Conservation (phyloP, 495 filamentous ascomycete species). For the Thermochaetoides thermophila region DNA sequence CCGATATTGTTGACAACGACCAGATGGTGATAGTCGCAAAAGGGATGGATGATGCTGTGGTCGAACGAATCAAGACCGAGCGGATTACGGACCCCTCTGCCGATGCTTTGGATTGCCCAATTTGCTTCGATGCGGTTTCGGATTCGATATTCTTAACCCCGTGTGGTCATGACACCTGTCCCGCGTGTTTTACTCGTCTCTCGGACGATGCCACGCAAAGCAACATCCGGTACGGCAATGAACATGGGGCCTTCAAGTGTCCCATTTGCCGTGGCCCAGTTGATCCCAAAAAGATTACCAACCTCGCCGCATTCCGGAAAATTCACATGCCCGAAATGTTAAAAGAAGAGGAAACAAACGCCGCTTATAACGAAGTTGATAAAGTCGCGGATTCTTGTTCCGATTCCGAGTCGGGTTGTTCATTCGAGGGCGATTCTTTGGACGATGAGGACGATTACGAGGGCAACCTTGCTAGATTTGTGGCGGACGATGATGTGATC, state of each 20-base stretch:
- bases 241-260: constrained; percentile 48
- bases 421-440: constrained; percentile 1
- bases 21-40: constrained; percentile 52
- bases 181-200: constrained; percentile 63
- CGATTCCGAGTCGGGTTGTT: constrained; percentile 20
- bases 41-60: constrained; percentile 42
- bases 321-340: constrained; percentile 45
- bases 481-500: constrained; percentile 11
- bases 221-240: constrained; percentile 41
- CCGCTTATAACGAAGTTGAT: too few relatives aligned
- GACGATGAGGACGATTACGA: constrained; percentile 18
- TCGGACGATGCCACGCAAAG: constrained; percentile 39
- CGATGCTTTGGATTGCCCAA: constrained; percentile 51
- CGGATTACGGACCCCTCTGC: too few relatives aligned
- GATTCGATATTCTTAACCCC: constrained; percentile 72
- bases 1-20: constrained; percentile 27
- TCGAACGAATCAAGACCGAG: constrained; percentile 53
- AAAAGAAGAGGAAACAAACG: too few relatives aligned
- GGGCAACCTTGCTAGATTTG: not conserved
- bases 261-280: constrained; percentile 59
- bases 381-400: too few relatives aligned
- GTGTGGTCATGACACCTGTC: constrained; percentile 73
- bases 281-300: constrained; percentile 53
- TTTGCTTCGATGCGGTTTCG: constrained; percentile 63
- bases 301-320: constrained; percentile 57